Conservation (phyloP, 2,329 filamentous ascomycete genomes). For the Volutella citrinella region DNA sequence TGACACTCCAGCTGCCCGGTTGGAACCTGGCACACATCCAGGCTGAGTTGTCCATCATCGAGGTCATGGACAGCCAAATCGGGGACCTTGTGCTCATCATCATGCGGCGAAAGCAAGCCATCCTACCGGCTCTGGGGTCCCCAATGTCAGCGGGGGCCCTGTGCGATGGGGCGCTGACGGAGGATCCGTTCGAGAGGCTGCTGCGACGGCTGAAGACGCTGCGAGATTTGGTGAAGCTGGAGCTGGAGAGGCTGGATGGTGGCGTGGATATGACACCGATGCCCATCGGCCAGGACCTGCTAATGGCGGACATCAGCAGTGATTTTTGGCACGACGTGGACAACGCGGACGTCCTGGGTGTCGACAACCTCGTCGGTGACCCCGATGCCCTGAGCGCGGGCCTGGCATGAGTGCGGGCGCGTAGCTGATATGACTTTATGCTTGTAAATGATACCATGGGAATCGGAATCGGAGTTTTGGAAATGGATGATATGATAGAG, state of each 20-base stretch:
- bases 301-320: constrained; percentile 20
- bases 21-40: constrained; percentile 41
- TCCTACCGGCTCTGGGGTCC: constrained; percentile 15
- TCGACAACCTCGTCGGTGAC: constrained; percentile 28
- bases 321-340: constrained; percentile 26
- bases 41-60: constrained; percentile 30
- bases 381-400: constrained; percentile 19
- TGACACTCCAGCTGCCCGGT: constrained; percentile 42
- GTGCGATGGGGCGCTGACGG: constrained; percentile 11
- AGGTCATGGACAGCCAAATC: constrained; percentile 27
- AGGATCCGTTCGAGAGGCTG: constrained; percentile 33
- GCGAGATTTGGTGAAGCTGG: constrained; percentile 29
- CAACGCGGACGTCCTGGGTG: constrained; percentile 19
- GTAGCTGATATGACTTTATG: too few relatives aligned
- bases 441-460: too few relatives aligned
- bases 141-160: constrained; percentile 5
- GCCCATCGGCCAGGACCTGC: constrained; percentile 19
- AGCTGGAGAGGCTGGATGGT: constrained; percentile 24
- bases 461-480: too few relatives aligned
- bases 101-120: constrained; percentile 25
- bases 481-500: too few relatives aligned
- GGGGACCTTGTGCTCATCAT: constrained; percentile 28
- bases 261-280: constrained; percentile 16
- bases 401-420: constrained; percentile 6
- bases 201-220: constrained; percentile 29